These are phyloP conservation scores for Penicillium canescens DNA, from an alignment of 495 filamentous ascomycete genomes.

Conservation along the genomic window DNA sequence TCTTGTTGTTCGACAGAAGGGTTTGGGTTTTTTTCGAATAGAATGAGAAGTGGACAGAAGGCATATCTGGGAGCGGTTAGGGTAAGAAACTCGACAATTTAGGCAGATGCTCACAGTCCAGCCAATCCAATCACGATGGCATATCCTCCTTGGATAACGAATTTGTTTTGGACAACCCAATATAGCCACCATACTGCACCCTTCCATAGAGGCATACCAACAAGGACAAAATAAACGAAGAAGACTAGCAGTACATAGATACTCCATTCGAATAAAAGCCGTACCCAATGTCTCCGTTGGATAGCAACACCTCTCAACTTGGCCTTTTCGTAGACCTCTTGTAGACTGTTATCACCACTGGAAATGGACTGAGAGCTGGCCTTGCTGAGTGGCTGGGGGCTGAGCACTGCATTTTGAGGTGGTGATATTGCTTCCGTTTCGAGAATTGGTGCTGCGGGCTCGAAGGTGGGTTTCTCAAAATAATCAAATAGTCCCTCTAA, in stretches of 20 bases:
- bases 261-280: slow-evolving; percentile 35
- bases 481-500: slow-evolving; percentile 10
- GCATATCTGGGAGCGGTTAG: slow-evolving; percentile 29
- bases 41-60: slow-evolving; percentile 36
- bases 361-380: slow-evolving; percentile 5
- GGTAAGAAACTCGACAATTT: neutral
- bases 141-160: slow-evolving; percentile 36
- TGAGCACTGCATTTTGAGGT: slow-evolving; percentile 12
- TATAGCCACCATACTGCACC: slow-evolving; percentile 45
- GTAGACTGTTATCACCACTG: slow-evolving; percentile 13
- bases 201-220: slow-evolving; percentile 43
- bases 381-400: slow-evolving; percentile 4
- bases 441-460: slow-evolving; percentile 2
- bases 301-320: slow-evolving; percentile 28
- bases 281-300: slow-evolving; percentile 35
- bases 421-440: slow-evolving; percentile 20
- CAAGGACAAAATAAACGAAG: slow-evolving; percentile 40
- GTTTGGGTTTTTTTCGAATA: slow-evolving; percentile 37
- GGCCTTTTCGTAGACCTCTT: slow-evolving; percentile 27
- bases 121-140: slow-evolving; percentile 36
- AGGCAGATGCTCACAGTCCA: slow-evolving; percentile 24
- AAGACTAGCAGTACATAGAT: slow-evolving; percentile 31
- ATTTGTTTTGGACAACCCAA: slow-evolving; percentile 34
- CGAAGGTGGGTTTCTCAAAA: slow-evolving; percentile 3
- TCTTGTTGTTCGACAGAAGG: slow-evolving; percentile 9